These are phyloP conservation scores for Albugo candida DNA, from an alignment of 352 stramenopile species.

Conservation along the genomic window DNA sequence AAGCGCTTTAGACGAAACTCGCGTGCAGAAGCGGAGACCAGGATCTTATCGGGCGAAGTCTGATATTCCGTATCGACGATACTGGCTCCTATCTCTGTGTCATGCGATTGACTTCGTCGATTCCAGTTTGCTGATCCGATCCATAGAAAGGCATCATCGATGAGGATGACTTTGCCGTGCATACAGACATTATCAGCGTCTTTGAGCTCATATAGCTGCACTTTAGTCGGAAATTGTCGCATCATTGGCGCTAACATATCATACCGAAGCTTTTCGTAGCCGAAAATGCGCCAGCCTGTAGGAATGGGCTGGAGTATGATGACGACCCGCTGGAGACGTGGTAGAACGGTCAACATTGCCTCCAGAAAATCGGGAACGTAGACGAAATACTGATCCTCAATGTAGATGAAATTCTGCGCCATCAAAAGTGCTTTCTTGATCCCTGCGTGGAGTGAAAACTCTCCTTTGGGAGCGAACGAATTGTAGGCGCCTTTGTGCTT, in stretches of 20 bases:
- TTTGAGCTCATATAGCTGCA: constrained; percentile 37
- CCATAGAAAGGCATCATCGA: constrained; percentile 73
- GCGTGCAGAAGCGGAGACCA: constrained; percentile 18
- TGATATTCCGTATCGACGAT: constrained; percentile 22
- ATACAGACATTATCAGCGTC: constrained; percentile 36
- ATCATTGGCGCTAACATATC: constrained; percentile 35
- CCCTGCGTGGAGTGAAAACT: constrained; percentile 28
- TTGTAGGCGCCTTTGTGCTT: constrained; percentile 19
- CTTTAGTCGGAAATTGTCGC: constrained; percentile 26
- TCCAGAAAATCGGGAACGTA: constrained; percentile 33
- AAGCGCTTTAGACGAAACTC: constrained; percentile 37
- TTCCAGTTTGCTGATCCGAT: constrained; percentile 86
- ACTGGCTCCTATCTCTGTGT: constrained; percentile 38
- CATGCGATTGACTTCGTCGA: constrained; percentile 61
- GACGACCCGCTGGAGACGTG: constrained; percentile 23
- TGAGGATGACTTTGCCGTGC: constrained; percentile 54
- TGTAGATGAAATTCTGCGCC: constrained; percentile 39
- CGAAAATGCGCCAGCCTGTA: constrained; percentile 15
- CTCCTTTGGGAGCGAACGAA: constrained; percentile 24
- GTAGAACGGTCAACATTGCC: constrained; percentile 20
- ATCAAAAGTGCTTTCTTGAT: constrained; percentile 34
- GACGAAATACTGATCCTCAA: constrained; percentile 61
- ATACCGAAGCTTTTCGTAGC: constrained; percentile 45
- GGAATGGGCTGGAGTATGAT: constrained; percentile 25
- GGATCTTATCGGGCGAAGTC: constrained; percentile 13